Percentiles rank a stretch among this genome's conserved stretches.
These are phyloP conservation scores for Astrothelium macrocarpum DNA, from an alignment of 495 filamentous ascomycete species.

Conservation along the genomic window DNA sequence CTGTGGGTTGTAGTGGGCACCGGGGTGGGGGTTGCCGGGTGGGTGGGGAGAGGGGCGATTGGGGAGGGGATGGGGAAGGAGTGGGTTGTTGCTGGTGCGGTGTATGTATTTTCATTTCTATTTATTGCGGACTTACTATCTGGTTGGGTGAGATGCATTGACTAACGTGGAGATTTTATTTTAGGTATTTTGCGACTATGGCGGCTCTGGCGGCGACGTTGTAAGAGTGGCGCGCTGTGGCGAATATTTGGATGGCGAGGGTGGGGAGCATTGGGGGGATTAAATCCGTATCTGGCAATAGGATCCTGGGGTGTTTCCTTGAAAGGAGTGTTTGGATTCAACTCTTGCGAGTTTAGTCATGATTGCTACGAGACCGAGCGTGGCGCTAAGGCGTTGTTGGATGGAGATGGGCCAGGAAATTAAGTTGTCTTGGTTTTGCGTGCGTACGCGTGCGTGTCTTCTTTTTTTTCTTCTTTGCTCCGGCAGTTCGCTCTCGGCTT, in stretches of 20 bases:
- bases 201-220: background rate
- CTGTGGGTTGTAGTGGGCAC: slow-evolving; percentile 14
- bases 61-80: slow-evolving; percentile 1
- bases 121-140: background rate
- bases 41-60: slow-evolving; percentile 6
- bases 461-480: too few relatives aligned
- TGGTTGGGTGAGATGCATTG: background rate
- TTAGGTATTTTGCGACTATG: slow-evolving; percentile 1
- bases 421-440: too few relatives aligned
- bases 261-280: background rate
- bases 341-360: background rate
- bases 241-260: background rate
- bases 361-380: background rate
- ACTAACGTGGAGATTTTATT: background rate
- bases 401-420: too few relatives aligned
- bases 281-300: too few relatives aligned
- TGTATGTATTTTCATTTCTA: slow-evolving; percentile 15
- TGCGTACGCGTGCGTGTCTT: too few relatives aligned
- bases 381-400: too few relatives aligned
- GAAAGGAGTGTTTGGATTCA: background rate
- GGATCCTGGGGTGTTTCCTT: background rate
- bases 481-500: background rate
- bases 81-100: slow-evolving; percentile 16
- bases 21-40: slow-evolving; percentile 10
- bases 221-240: background rate